phyloP scores from a whole-genome alignment of 345 rosid genomes.

The Geranium rotundifolium region DNA sequence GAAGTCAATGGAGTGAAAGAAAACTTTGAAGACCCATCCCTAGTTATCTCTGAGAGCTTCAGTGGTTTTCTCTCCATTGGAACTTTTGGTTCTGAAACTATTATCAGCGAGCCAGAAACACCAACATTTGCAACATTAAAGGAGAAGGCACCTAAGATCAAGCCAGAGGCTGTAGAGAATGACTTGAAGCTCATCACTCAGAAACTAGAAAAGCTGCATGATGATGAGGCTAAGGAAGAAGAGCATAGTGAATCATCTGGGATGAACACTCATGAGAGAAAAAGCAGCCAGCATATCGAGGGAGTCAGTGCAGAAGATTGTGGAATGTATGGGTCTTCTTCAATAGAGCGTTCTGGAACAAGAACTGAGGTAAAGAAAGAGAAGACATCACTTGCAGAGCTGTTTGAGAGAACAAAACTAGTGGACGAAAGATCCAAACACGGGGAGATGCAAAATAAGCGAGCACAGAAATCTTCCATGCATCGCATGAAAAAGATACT shows the following conservation, averaged over 20 bases:
- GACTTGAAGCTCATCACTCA: slow-evolving; percentile 51
- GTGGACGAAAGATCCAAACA: slow-evolving; percentile 25
- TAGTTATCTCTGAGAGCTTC: slow-evolving; percentile 38
- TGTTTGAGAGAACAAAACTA: slow-evolving; percentile 47
- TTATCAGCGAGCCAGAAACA: slow-evolving; percentile 43
- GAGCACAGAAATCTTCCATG: slow-evolving; percentile 41
- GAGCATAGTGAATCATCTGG: slow-evolving; percentile 38
- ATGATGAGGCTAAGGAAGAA: slow-evolving; percentile 68
- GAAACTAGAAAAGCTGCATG: slow-evolving; percentile 68
- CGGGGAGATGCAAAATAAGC: slow-evolving; percentile 33
- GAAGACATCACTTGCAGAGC: slow-evolving; percentile 58
- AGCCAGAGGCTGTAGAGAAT: slow-evolving; percentile 43
- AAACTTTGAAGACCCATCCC: no score
- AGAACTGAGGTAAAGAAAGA: slow-evolving; percentile 39
- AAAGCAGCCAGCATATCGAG: slow-evolving; percentile 35
- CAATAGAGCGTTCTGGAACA: slow-evolving; percentile 45
- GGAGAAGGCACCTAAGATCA: slow-evolving; percentile 31
- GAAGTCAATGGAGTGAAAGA: slow-evolving; percentile 4
- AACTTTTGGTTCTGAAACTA: slow-evolving; percentile 60
- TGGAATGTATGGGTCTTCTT: slow-evolving; percentile 61
- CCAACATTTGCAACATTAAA: slow-evolving; percentile 52
- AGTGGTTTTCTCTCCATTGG: slow-evolving; percentile 86
- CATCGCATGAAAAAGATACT: slow-evolving; percentile 53
- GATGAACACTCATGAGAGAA: slow-evolving; percentile 57
- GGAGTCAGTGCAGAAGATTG: slow-evolving; percentile 31